Conservation (phyloP, 2,329 filamentous ascomycete species). For the Diatrype stigma region DNA sequence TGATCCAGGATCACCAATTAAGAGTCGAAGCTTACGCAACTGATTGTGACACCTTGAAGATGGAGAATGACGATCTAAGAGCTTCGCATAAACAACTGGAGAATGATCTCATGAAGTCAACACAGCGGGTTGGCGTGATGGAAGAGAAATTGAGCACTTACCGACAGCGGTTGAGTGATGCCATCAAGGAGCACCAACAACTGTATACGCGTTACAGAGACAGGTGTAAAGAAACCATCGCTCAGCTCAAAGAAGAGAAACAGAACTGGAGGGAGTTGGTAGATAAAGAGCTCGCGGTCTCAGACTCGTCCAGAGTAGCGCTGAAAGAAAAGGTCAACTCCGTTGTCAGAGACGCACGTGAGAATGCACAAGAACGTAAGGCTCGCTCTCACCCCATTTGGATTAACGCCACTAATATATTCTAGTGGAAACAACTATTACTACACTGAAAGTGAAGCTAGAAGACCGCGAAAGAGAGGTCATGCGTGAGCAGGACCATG, state of each 20-base stretch:
- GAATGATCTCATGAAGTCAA: conserved; percentile 22
- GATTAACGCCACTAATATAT: conserved; percentile 5
- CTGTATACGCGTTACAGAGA: conserved; percentile 33
- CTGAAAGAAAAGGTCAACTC: conserved; percentile 14
- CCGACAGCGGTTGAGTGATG: conserved; percentile 39
- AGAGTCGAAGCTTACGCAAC: conserved; percentile 8
- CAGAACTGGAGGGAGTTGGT: conserved; percentile 29
- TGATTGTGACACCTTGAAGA: conserved; percentile 20
- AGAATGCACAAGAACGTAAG: conserved; percentile 17
- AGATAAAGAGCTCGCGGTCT: conserved; percentile 11
- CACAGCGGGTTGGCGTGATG: conserved; percentile 23
- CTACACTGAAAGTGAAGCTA: conserved; percentile 12
- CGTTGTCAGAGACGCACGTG: conserved; percentile 8
- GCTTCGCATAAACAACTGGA: conserved; percentile 19
- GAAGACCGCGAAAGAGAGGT: conserved; percentile 18
- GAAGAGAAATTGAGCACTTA: conserved; percentile 33
- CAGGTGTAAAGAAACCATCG: conserved; percentile 29
- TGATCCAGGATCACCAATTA: conserved; percentile 6
- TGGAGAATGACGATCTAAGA: conserved; percentile 22
- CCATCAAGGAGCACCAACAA: conserved; percentile 42
- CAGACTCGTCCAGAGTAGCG: conserved; percentile 8
- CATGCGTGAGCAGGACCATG: conserved; percentile 12
- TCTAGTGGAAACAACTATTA: conserved; percentile 15
- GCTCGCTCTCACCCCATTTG: not conserved
- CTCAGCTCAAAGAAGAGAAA: conserved; percentile 31